Base-by-base conservation (phyloP, 2,329 filamentous ascomycete genomes). In the Xenoacremonium recifei region DNA sequence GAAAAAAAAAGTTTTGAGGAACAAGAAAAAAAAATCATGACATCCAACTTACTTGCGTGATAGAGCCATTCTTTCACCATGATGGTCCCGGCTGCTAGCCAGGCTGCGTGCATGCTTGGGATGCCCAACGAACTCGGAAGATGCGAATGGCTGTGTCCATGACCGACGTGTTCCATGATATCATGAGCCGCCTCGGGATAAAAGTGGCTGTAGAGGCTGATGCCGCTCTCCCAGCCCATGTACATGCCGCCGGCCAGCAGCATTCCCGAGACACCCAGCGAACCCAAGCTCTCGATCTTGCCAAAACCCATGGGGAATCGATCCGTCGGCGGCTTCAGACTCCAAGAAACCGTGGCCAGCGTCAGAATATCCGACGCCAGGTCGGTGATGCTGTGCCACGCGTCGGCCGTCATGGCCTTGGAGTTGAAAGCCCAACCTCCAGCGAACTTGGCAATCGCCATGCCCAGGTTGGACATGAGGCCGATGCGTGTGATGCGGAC, bases 11-110 rank as follows among this genome's bases (percentile, higher is more conserved):
- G 9, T 18, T 30, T 40, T 35, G 29, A 30, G 29, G 25, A n/a
- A 36, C 23, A 39, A 15, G 35, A 10, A 9, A 36, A 35, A 27
- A 12, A n/a, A n/a, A n/a, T n/a, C n/a, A n/a, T n/a, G n/a, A n/a
- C n/a, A n/a, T n/a, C n/a, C n/a, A n/a, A 23, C 87, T 75, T 82
- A 93, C 92, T 99, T 50, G 92, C 89, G 72, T 87, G 85, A 63
- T 97, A 99, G 19, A 99, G 73, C 89, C 91, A 99, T 68, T 99
- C 93, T 69, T 99, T 99, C 58, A 97, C 73, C 19, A 89, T 67
- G 43, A 99, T 93, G 2, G 89, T 96, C 16, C 89, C 92, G 30
- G 81, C 86, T 25, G 93, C 92, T 45, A 99, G 71, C 93, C 93
- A 99, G 6, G 89, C 92, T 17, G 93, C 93, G 64, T 97, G 91